Conservation (phyloP, 2,329 filamentous ascomycete species). For the Aspergillus niger region DNA sequence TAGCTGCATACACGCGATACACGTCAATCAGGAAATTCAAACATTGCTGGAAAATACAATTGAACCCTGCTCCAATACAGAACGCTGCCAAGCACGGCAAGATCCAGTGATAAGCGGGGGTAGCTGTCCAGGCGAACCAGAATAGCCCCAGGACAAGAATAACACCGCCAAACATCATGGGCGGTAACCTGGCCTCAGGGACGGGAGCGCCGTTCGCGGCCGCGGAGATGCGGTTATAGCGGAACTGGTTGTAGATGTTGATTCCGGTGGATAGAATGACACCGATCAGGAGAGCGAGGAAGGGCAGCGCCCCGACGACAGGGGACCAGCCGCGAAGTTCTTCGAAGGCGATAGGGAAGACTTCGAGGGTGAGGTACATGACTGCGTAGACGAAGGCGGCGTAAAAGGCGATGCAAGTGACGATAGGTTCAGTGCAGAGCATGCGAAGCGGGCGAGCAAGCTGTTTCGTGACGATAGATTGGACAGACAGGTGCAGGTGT, state of each 20-base stretch:
- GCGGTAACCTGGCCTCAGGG: constrained; percentile 46
- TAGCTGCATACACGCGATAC: constrained; percentile 37
- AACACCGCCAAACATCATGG: constrained; percentile 49
- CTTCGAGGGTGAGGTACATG: constrained; percentile 51
- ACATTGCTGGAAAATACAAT: constrained; percentile 13
- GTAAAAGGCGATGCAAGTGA: constrained; percentile 49
- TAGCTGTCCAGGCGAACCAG: constrained; percentile 48
- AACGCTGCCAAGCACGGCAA: constrained; percentile 18
- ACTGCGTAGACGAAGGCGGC: constrained; percentile 51
- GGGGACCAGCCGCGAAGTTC: constrained; percentile 42
- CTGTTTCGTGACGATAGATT: constrained; percentile 47
- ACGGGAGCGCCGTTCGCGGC: constrained; percentile 35
- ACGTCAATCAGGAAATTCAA: not conserved
- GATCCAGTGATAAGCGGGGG: constrained; percentile 21
- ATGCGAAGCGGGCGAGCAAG: constrained; percentile 47
- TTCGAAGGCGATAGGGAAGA: constrained; percentile 52
- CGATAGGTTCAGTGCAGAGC: constrained; percentile 52
- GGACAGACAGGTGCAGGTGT: constrained; percentile 41
- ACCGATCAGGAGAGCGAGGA: constrained; percentile 49
- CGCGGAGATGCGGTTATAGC: constrained; percentile 38
- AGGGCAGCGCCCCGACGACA: constrained; percentile 46
- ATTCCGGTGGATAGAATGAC: constrained; percentile 44
- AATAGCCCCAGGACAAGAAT: constrained; percentile 49
- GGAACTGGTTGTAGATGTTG: constrained; percentile 46
- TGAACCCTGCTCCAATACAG: constrained; percentile 52